Evolutionary conservation across 2,329 filamentous ascomycete species (phyloP).

Genomic region (Herpotrichia juniperi): DNA sequence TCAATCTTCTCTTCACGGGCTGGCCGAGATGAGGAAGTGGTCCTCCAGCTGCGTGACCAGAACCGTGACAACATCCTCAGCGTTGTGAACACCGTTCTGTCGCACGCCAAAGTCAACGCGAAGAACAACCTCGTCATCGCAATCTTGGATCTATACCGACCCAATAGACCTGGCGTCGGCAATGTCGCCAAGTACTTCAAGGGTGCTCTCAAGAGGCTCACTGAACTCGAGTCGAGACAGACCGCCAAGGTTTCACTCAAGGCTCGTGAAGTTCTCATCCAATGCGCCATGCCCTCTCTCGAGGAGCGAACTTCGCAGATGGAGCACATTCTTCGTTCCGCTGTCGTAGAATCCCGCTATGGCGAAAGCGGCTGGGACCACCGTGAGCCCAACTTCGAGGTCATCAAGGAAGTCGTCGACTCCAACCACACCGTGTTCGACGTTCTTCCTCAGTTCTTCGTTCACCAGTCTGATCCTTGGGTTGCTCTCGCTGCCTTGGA

Average conservation of each 20-base stretch:
- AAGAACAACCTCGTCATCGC: slow-evolving; percentile 95
- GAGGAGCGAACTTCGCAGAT: slow-evolving; percentile 95
- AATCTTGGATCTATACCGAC: slow-evolving; percentile 91
- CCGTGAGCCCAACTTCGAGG: slow-evolving; percentile 84
- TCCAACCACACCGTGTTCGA: slow-evolving; percentile 99
- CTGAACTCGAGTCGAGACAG: slow-evolving; percentile 83
- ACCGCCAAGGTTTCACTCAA: slow-evolving; percentile 97
- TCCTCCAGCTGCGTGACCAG: slow-evolving; percentile 91
- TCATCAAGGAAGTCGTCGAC: slow-evolving; percentile 97
- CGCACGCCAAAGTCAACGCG: slow-evolving; percentile 86
- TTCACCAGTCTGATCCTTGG: slow-evolving; percentile 84
- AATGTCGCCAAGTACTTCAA: slow-evolving; percentile 90
- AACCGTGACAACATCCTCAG: slow-evolving; percentile 89
- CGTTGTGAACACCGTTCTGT: slow-evolving; percentile 88
- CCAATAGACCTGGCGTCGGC: slow-evolving; percentile 88
- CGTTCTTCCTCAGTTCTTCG: slow-evolving; percentile 93
- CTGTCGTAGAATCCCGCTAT: slow-evolving; percentile 95
- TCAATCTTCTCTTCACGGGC: slow-evolving; percentile 84
- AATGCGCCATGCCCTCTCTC: slow-evolving; percentile 92
- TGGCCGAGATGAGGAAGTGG: slow-evolving; percentile 88
- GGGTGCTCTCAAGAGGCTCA: slow-evolving; percentile 79
- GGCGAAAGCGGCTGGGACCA: slow-evolving; percentile 98
- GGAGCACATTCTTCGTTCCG: slow-evolving; percentile 97
- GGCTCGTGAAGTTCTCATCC: slow-evolving; percentile 95
- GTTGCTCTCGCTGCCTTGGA: slow-evolving; percentile 92